A percentile compares a stretch with the other conserved stretches of the same genome.
phyloP scores from a whole-genome alignment of 2,329 filamentous ascomycete species.

The Plenodomus lindquistii region DNA sequence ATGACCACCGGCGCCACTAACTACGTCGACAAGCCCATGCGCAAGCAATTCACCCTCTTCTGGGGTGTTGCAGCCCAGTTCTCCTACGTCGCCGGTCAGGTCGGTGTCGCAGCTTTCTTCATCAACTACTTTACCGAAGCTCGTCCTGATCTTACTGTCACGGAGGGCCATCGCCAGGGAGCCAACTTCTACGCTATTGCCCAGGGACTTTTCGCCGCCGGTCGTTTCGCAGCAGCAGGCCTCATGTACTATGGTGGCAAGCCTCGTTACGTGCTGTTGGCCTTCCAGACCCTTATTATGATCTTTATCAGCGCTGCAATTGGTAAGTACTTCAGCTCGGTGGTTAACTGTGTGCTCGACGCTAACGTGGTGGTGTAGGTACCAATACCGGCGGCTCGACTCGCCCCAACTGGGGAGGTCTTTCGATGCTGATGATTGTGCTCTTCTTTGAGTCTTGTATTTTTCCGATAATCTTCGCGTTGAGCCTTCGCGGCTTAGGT shows the following conservation, averaged over 20 bases:
- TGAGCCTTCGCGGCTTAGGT: conserved; percentile 43
- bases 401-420: conserved; percentile 41
- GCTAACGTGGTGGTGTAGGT: too few species aligned
- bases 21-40: conserved; percentile 64
- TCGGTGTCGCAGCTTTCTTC: conserved; percentile 60
- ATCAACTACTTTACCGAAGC: conserved; percentile 46
- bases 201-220: conserved; percentile 43
- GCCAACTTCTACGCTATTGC: conserved; percentile 46
- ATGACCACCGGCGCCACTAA: conserved; percentile 49
- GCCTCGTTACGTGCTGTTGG: conserved; percentile 43
- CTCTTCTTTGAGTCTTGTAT: conserved; percentile 46
- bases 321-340: too few species aligned
- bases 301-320: conserved; percentile 43
- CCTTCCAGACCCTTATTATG: conserved; percentile 43
- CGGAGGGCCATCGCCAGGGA: conserved; percentile 37
- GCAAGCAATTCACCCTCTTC: conserved; percentile 60
- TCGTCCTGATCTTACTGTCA: conserved; percentile 30
- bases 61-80: conserved; percentile 49
- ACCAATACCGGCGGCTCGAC: conserved; percentile 33
- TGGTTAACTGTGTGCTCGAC: too few species aligned
- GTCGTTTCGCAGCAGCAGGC: conserved; percentile 44
- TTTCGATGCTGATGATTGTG: conserved; percentile 43
- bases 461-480: conserved; percentile 46
- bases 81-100: conserved; percentile 57
- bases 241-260: conserved; percentile 42